Conservation (phyloP, 805 yeast genomes). For the Ogataea naganishii region DNA sequence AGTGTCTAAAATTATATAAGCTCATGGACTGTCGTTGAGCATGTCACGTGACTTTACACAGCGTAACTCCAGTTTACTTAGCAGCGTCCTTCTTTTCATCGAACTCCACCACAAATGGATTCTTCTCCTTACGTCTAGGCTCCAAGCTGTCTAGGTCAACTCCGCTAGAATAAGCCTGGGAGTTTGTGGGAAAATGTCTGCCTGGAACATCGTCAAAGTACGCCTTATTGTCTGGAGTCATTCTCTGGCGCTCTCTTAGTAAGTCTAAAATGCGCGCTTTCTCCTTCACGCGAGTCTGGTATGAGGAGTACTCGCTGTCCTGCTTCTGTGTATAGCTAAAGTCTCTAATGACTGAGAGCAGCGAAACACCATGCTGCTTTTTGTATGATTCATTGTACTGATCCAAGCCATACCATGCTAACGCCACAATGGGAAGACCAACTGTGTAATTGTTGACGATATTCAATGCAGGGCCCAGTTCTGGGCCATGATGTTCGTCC, state of each 20-base stretch:
- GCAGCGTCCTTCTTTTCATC: too few relatives aligned
- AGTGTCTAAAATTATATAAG: too few relatives aligned
- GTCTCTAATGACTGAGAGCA: conserved; percentile 10
- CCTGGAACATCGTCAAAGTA: conserved; percentile 24
- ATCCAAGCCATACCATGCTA: conserved; percentile 32
- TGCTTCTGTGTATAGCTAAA: conserved; percentile 11
- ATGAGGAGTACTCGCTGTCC: conserved; percentile 13
- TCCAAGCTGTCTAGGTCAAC: conserved; percentile 19
- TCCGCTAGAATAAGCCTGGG: conserved; percentile 17
- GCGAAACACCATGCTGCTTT: conserved; percentile 26
- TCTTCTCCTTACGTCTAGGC: conserved; percentile 21
- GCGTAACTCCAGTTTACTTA: too few relatives aligned
- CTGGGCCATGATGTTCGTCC: conserved; percentile 10
- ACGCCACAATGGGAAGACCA: conserved; percentile 10
- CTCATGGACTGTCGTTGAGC: too few relatives aligned
- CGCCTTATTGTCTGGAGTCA: conserved; percentile 10
- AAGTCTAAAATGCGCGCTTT: conserved; percentile 12
- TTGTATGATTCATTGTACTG: conserved; percentile 41
- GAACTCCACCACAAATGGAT: too few relatives aligned
- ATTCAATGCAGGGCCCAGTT: conserved; percentile 19
- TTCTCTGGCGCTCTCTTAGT: conserved; percentile 9
- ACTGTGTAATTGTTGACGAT: conserved; percentile 18
- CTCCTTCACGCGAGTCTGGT: conserved; percentile 15
- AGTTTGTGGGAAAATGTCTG: conserved; percentile 17
- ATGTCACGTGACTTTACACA: too few relatives aligned